Evolutionary conservation across 2,329 filamentous ascomycete species (phyloP), one percentile per base, ranked within the genome.

Genomic region (Fulvia fulva): DNA sequence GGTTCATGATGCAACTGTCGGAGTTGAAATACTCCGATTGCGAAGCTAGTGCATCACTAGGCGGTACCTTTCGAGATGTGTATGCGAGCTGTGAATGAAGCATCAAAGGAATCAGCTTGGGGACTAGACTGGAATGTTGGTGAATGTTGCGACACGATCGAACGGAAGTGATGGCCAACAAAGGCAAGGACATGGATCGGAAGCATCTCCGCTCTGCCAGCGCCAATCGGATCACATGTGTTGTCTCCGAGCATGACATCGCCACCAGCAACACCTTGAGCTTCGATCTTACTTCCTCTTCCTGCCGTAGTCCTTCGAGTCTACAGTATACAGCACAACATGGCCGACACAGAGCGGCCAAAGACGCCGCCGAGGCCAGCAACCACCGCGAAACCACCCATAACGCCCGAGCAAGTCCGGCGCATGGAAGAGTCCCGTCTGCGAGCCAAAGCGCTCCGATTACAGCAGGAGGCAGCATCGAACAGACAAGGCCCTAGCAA

Each of bases 371-470:
- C 75, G 62, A 64, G 74, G 59, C 68, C 74, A 56, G 61, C 76
- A 23, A 76, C 77, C 32, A 78, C 32, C 70, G 73, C 41, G 74
- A 56, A 57, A 22, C 59, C 77, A 23, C 79, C 81, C 37, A 75
- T 84, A 32, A 86, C 83, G 1, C 82, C 84, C 9, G 84, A 87
- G 67, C 83, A 86, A 70, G 78, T 84, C 50, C 79, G 82, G 51
- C 78, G 78, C 63, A 84, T 85, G 72, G 93, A 97, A 84, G 86
- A 93, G 73, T 92, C 87, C 67, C 85, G 93, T 21, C 83, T 97
- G 28, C 89, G 87, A 75, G 90, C 94, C 56, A 97, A 97, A 81
- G 92, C 91, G 2, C 80, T 92, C 19, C 88, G 89, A 58, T 85
- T 90, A 65, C 86, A 88, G 68, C 83, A 83, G 58, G 86, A 91